Evolutionary conservation across 78 protist genomes (phyloP), one percentile per base, ranked within the genome.

Genomic region (Emiliania huxleyi): DNA sequence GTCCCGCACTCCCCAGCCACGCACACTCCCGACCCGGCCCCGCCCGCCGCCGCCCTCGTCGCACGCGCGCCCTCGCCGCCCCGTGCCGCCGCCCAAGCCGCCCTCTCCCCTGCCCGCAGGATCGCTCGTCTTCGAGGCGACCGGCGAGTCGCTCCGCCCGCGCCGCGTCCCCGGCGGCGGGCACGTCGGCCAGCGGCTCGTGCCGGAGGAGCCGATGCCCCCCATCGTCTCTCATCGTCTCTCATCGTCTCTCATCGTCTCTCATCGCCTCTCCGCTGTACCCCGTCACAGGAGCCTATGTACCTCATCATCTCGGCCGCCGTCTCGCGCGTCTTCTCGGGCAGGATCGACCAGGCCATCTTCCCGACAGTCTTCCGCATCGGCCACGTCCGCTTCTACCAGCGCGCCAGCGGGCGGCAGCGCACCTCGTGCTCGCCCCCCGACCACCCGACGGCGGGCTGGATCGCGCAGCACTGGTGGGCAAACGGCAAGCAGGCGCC

Each of bases 171-270:
- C 19, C 44, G 12, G 75, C 33, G 75, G 62, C 15, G 62, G 15
- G 62, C 62, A 15, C 62, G 62, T 52, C 15, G 77, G 37, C 33
- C 8, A 12, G 44, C 38, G 83, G 25, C 83, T 2, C 19, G 23
- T 73, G 21, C 83, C 83, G 23, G 83, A n/a, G 83, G 83, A 73
- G 83, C 75, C 83, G 44, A 33, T n/a, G n/a, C n/a, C n/a, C n/a
- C n/a, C n/a, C n/a, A n/a, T n/a, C n/a, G n/a, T n/a, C n/a, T n/a
- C n/a, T n/a, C n/a, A n/a, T n/a, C n/a, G n/a, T n/a, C n/a, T n/a
- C n/a, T n/a, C n/a, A n/a, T n/a, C n/a, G n/a, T n/a, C n/a, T n/a
- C n/a, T n/a, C n/a, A n/a, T n/a, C n/a, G n/a, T n/a, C n/a, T n/a
- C n/a, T n/a, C n/a, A n/a, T n/a, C n/a, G n/a, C n/a, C n/a, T n/a